Evolutionary conservation across 2,329 filamentous ascomycete species (phyloP), one percentile per base, ranked within the genome.

Genomic region (Lachnellula occidentalis): DNA sequence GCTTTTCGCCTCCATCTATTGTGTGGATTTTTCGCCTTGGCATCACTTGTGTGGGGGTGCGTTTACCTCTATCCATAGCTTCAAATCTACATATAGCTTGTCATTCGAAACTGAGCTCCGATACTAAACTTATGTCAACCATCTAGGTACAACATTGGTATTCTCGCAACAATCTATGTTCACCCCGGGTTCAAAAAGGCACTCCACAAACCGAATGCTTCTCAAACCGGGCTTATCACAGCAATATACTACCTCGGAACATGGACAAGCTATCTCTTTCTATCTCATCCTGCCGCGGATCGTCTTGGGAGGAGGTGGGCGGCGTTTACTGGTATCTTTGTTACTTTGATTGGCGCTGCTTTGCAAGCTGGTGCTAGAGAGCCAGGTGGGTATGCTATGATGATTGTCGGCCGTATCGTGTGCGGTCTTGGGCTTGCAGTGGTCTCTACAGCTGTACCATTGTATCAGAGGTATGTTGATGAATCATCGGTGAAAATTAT

Each of bases 171-270:
- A 1, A 72, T 83, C 37, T 77, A 81, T 50, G 77, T 81, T 5
- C 76, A 81, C 61, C 75, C 76, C 0, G 80, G 80, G 17, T 83
- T 80, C 69, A 68, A 70, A n/a, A 66, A 71, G 17, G 69, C 75
- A 6, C 72, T 81, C 11, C 66, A 74, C 48, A 62, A 74, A 24
- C 78, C 74, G 5, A 70, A 68, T 1, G 72, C 78, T 2, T 67
- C 73, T 5, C 71, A 72, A 48, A 79, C 71, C 49, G 80, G 80
- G 7, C 66, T 78, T 39, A 76, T 83, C 61, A 81, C 79, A 1
- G 77, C 74, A 41, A 75, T 81, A 34, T 83, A 83, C 70, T 83
- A 83, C 60, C 64, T 79, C 15, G 80, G 80, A 45, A 81, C 80
- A 4, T 78, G 78, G 71, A 51, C 73, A 15, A 78, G 77, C 60